A percentile compares a stretch with the other conserved stretches of the same genome.
Conservation (phyloP, 306 rosid species). For the Betula pendula region DNA sequence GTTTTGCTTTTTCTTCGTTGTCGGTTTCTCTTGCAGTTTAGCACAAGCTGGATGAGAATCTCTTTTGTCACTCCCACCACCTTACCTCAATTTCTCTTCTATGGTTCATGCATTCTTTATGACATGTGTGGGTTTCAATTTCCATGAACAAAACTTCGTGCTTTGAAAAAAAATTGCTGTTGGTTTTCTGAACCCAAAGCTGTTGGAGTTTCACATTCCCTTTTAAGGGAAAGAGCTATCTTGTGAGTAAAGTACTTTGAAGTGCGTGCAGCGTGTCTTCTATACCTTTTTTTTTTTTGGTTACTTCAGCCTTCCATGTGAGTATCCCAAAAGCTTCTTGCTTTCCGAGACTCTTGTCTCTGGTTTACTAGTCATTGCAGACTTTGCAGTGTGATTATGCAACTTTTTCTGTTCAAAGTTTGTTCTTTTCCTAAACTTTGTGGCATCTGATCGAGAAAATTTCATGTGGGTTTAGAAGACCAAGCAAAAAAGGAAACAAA, state of each 20-base stretch:
- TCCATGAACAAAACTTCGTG: neutral
- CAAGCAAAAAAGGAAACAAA: neutral
- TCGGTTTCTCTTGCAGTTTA: slow-evolving; percentile 19
- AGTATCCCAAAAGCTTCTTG: slow-evolving; percentile 38
- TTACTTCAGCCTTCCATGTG: slow-evolving; percentile 16
- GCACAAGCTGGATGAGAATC: neutral
- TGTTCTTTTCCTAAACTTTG: slow-evolving; percentile 29
- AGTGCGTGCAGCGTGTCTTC: slow-evolving; percentile 61
- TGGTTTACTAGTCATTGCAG: slow-evolving; percentile 33
- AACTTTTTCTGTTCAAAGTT: slow-evolving; percentile 31
- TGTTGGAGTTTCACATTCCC: slow-evolving; percentile 28
- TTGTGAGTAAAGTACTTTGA: slow-evolving; percentile 45
- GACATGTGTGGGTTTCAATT: neutral
- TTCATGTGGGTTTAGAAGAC: slow-evolving; percentile 30
- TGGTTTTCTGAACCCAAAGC: neutral
- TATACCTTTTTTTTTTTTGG: neutral
- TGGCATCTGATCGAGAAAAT: slow-evolving; percentile 27
- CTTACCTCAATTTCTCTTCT: neutral
- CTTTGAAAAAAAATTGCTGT: neutral
- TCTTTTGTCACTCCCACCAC: neutral
- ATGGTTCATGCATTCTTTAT: neutral
- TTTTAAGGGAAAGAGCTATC: slow-evolving; percentile 21
- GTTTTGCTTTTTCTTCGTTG: slow-evolving; percentile 16
- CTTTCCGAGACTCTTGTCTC: slow-evolving; percentile 40
- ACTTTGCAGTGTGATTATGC: too few species aligned